Evolutionary conservation across 2,329 filamentous ascomycete species (phyloP), one percentile per base, ranked within the genome.

Genomic region (Biscogniauxia sp.): DNA sequence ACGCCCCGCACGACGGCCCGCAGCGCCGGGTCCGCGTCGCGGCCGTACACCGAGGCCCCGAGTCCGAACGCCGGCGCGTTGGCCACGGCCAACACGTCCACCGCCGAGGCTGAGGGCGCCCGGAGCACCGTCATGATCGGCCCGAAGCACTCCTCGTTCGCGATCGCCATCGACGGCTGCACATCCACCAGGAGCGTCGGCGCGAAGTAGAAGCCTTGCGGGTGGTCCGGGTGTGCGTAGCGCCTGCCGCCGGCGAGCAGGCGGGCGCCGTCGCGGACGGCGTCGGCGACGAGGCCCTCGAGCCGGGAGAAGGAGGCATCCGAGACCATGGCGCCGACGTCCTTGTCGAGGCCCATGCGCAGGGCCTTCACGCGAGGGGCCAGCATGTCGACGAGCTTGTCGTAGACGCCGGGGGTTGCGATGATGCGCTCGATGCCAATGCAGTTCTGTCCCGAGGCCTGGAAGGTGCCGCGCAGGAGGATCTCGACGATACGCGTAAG

Each of bases 361-460:
- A 99, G 81, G 11, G 84, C 83, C 63, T 83, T 82, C 66, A 98
- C 91, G 63, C 90, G 88, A 11, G 90, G 88, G 56, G 87, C 84
- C 20, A 99, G 84, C 62, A 87, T 81, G 5, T 81, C 76, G 56
- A 97, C 78, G 20, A 99, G 84, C 59, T 81, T 80, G 64, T 90
- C 82, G 78, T 98, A 96, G 56, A 91, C 82, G n/a, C 79, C 80
- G 1, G 92, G 88, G 17, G 91, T 84, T 23, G 90, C 92, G 68
- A 98, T 88, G 71, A 98, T 88, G 59, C 95, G 90, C 79, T 99
- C 95, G 67, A 97, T 94, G 58, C 95, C 95, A 72, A 99, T 94
- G 77, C 95, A 99, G 78, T 99, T 99, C 76, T 99, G 95, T 1
- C 95, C 95, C 17, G 93, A 89, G 56, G 93, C 93, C 76, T 99